Conservation (phyloP, 805 yeast species). For the Saccharomyces jurei region DNA sequence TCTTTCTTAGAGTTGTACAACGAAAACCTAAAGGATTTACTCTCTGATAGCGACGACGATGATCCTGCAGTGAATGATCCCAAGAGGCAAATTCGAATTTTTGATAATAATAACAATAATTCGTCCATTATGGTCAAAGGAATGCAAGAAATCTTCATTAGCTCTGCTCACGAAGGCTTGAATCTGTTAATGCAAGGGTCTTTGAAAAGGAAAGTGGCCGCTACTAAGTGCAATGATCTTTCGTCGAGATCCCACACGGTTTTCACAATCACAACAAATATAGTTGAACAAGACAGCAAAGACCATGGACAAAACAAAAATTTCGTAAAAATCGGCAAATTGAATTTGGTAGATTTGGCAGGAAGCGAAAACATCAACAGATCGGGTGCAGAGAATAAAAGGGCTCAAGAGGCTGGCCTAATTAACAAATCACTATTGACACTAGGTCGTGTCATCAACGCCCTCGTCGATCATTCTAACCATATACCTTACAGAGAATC, state of each 20-base stretch:
- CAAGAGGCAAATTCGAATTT: conserved; percentile 44
- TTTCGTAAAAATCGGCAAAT: conserved; percentile 48
- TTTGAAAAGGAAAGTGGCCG: conserved; percentile 58
- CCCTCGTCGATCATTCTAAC: conserved; percentile 50
- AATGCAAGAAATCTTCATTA: conserved; percentile 46
- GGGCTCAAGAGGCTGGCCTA: conserved; percentile 88
- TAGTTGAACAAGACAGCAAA: conserved; percentile 37
- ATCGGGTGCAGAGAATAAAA: conserved; percentile 74
- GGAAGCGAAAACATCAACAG: conserved; percentile 82
- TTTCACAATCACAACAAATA: conserved; percentile 56
- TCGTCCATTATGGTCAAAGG: conserved; percentile 46
- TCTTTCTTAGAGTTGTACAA: conserved; percentile 78
- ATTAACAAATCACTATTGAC: conserved; percentile 81
- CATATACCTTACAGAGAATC: conserved; percentile 85
- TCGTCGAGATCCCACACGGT: conserved; percentile 79
- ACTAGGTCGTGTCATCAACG: conserved; percentile 78
- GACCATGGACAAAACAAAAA: not conserved
- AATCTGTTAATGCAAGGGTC: conserved; percentile 49
- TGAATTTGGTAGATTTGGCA: conserved; percentile 87
- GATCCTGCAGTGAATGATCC: conserved; percentile 24
- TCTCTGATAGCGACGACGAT: conserved; percentile 27
- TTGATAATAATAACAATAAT: conserved; percentile 34
- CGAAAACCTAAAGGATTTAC: conserved; percentile 67
- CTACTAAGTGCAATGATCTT: conserved; percentile 67
- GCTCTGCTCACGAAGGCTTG: conserved; percentile 44